Evolutionary conservation across 2,329 filamentous ascomycete species (phyloP).

Genomic region (Fusarium sp.): DNA sequence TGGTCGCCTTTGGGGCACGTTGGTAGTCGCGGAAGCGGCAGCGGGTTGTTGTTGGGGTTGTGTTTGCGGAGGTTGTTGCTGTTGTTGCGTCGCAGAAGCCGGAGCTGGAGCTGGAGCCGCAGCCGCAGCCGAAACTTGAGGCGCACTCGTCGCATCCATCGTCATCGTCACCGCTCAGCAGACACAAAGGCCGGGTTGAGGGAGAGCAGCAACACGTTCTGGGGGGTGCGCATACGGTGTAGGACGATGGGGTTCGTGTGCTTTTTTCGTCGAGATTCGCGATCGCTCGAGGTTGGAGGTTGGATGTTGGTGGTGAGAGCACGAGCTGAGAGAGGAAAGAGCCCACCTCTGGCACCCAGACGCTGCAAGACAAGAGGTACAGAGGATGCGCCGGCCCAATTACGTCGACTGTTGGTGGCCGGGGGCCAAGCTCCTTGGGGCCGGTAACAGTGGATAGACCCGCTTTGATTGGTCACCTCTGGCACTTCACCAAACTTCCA

Average conservation of each 20-base stretch:
- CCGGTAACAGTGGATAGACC: constrained; percentile 10
- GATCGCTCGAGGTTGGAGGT: constrained; percentile 31
- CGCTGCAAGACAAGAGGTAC: constrained; percentile 10
- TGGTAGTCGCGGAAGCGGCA: constrained; percentile 18
- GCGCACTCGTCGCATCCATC: constrained; percentile 44
- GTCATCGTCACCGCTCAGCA: constrained; percentile 29
- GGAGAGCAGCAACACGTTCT: constrained; percentile 17
- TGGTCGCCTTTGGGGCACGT: constrained; percentile 42
- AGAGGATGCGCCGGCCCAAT: constrained; percentile 36
- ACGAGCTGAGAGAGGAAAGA: constrained; percentile 28
- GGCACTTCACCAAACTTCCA: constrained; percentile 6
- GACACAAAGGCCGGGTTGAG: constrained; percentile 16
- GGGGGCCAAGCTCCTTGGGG: constrained; percentile 32
- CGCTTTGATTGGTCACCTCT: constrained; percentile 29
- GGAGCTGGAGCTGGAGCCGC: constrained; percentile 23
- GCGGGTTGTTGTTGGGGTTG: constrained; percentile 31
- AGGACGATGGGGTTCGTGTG: constrained; percentile 22
- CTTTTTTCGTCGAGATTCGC: constrained; percentile 24
- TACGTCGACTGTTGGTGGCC: constrained; percentile 5
- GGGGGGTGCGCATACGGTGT: constrained; percentile 31
- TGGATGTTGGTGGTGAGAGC: constrained; percentile 41
- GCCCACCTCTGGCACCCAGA: neutral
- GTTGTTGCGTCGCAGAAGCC: constrained; percentile 7
- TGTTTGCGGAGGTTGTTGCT: constrained; percentile 25
- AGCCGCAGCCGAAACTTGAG: constrained; percentile 36